Evolutionary conservation across 441 rosid species (phyloP), one percentile per base, ranked within the genome.

Genomic region (Macaranga tanarius): DNA sequence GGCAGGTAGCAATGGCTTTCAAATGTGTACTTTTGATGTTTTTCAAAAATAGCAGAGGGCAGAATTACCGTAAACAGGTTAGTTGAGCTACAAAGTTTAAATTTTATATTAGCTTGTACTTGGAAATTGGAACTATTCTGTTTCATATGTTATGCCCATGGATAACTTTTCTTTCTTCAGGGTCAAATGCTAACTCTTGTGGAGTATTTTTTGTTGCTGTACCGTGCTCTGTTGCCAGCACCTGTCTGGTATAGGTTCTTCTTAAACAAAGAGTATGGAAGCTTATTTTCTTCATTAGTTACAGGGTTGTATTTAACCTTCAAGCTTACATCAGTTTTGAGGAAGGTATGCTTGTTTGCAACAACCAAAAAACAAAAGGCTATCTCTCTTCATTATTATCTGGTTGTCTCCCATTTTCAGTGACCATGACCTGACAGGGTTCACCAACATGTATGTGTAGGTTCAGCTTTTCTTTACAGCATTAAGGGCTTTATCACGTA

Each of bases 171-270:
- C 38, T 70, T 16, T 64, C 76, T 79, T 45, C 80, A 88, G 90
- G 90, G 89, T 56, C 90, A 88, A 74, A 70, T 86, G 82, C 80
- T 86, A 48, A 86, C 92, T 55, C 70, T 86, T 64, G 82, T 88
- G 8, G 92, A 88, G 77, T 86, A 86, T 73, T 70, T 81, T 75
- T 72, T 86, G 75, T 79, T 88, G 78, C 73, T 88, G 51, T 88
- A 88, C 65, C 90, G 90, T 40, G 82, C 92, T 9, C 76, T 88
- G 60, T 80, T 88, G 81, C 90, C 92, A 4, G 85, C 90, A 44
- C 89, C 90, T 15, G 87, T 88, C 44, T 88, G 92, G 92, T 86
- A 86, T 70, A 85, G 87, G 23, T 88, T 88, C 80, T 88, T 88
- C 81, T 82, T 88, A 76, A 86, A 86, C 77, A 86, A 84, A 73